Percentiles rank a stretch among this genome's conserved stretches.
These are phyloP conservation scores for Sclerospora graminicola DNA, from an alignment of 352 stramenopile species.

Conservation along the genomic window DNA sequence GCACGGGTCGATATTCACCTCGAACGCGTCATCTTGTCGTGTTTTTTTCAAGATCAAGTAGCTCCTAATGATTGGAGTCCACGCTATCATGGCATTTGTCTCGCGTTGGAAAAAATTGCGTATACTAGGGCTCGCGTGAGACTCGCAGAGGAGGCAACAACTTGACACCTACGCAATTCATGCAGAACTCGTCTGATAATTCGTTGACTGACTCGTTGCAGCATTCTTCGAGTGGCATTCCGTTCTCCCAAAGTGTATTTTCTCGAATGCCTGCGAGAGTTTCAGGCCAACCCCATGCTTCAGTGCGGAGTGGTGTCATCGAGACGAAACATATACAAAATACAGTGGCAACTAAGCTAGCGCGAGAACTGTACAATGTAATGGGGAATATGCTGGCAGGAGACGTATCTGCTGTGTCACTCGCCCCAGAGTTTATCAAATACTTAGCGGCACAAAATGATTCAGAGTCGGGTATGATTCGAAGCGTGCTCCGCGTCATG, in stretches of 20 bases:
- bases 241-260: conserved; percentile 52
- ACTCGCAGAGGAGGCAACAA: conserved; percentile 16
- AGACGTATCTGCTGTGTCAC: conserved; percentile 25
- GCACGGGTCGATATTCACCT: conserved; percentile 48
- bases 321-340: conserved; percentile 26
- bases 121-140: conserved; percentile 47
- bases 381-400: conserved; percentile 42
- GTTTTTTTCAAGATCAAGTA: conserved; percentile 32
- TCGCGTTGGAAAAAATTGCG: conserved; percentile 49
- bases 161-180: conserved; percentile 13
- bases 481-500: conserved; percentile 40
- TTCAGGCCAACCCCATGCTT: conserved; percentile 26
- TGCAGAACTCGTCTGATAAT: conserved; percentile 10
- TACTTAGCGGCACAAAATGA: conserved; percentile 34
- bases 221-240: conserved; percentile 8
- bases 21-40: conserved; percentile 43
- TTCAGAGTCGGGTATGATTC: conserved; percentile 26
- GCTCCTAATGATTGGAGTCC: conserved; percentile 21
- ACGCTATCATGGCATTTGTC: conserved; percentile 49
- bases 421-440: conserved; percentile 40
- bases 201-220: conserved; percentile 20
- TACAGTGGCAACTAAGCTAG: conserved; percentile 22
- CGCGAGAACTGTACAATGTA: conserved; percentile 38
- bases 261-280: conserved; percentile 34
- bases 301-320: conserved; percentile 23